Base-by-base conservation (phyloP, 768 basidiomycete genomes). In the Lentinula sp. region DNA sequence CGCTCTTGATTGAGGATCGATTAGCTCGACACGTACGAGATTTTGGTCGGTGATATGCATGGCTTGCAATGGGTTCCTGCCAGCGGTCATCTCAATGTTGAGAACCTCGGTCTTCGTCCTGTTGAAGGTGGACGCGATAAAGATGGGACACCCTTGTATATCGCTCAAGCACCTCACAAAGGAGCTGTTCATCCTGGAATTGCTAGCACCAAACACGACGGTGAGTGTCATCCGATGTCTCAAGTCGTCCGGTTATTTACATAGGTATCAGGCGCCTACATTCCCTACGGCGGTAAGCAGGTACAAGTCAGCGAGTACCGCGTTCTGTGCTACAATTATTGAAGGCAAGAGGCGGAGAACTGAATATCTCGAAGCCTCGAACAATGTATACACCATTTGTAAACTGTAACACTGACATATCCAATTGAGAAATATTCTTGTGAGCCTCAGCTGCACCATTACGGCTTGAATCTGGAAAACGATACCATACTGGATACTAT, bases 61-160 rank as follows among this genome's bases (percentile, higher is more conserved):
- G 85, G 76, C 28, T 69, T 91, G 57, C 75, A 65, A 53, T 91
- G 89, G 89, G 83, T 87, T 0, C 63, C 75, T 53, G 64, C 70
- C 53, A 70, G 71, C 37, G 86, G 85, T 31, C 70, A 67, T 5
- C 63, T 89, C 61, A 75, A 83, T 57, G 60, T 82, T 37, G 49
- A 67, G 1, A 59, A 65, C 40, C 79, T 88, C 35, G 74, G 80
- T 51, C 71, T 71, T 51, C 71, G 62, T 4, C 87, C 86, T 0
- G 85, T 91, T 39, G 86, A 89, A 62, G 89, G 85, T 53, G 89
- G 89, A 2, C 75, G 71, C 32, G 89, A 91, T 68, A 74, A 76
- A 13, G 78, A 86, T 61, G 87, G 86, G n/a, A 75, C 78, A 1
- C 76, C 75, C 6, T 74, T 89, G 16, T 89, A 81, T 70, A 75